Evolutionary conservation across 345 rosid genomes (phyloP).

Genomic region (Sisymbrium altissimum): DNA sequence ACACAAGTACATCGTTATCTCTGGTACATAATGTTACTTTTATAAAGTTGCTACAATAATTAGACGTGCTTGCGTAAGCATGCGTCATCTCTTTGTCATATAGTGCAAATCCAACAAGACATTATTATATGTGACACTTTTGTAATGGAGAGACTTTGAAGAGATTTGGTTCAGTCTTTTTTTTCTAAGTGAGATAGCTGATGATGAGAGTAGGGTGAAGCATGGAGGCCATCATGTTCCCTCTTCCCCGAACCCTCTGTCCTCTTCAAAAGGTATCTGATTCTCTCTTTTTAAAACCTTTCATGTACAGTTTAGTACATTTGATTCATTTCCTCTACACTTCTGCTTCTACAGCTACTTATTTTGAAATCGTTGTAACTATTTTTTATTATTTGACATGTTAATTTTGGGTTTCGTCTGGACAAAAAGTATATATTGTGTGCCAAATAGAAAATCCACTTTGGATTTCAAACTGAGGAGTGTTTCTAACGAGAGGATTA

Average conservation of each 20-base stretch:
- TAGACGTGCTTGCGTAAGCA: conserved; percentile 53
- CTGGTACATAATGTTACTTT: not conserved
- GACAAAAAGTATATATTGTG: conserved; percentile 15
- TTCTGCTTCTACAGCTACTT: not conserved
- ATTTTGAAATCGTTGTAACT: not conserved
- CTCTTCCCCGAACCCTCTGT: conserved; percentile 56
- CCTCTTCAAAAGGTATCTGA: conserved; percentile 38
- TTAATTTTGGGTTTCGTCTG: not conserved
- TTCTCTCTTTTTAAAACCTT: not conserved
- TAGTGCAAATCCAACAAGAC: conserved; percentile 30
- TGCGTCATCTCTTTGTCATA: conserved; percentile 43
- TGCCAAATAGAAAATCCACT: conserved; percentile 15
- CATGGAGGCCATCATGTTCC: conserved; percentile 86
- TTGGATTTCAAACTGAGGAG: conserved; percentile 16
- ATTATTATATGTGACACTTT: conserved; percentile 20
- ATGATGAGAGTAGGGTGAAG: conserved; percentile 40
- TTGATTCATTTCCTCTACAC: conserved; percentile 14
- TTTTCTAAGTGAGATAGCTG: conserved; percentile 28
- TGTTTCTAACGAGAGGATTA: conserved; percentile 31
- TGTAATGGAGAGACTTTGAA: conserved; percentile 29
- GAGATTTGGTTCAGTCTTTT: conserved; percentile 39
- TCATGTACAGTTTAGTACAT: conserved; percentile 24
- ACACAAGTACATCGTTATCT: conserved; percentile 7
- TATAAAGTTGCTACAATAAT: conserved; percentile 16
- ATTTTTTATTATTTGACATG: not conserved